These are phyloP conservation scores for Eucalyptus leucophloia DNA, from an alignment of 345 rosid genomes.

Conservation along the genomic window DNA sequence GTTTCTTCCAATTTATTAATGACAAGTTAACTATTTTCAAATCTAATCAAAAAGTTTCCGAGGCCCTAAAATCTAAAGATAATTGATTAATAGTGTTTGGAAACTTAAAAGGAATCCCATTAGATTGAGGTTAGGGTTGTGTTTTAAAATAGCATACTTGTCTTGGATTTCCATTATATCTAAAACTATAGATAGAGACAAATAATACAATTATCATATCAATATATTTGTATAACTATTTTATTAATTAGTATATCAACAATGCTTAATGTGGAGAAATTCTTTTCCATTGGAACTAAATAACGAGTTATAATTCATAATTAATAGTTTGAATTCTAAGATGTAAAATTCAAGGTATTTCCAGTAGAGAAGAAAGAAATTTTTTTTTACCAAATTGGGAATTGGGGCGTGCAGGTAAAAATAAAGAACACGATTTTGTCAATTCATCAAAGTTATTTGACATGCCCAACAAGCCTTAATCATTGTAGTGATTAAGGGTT, in stretches of 20 bases:
- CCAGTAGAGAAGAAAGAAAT: too few relatives aligned
- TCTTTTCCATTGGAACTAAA: not conserved
- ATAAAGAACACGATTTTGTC: too few relatives aligned
- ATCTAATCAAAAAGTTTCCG: not conserved
- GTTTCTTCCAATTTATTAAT: not conserved
- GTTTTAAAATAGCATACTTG: not conserved
- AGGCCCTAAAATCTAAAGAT: not conserved
- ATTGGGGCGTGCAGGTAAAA: rapidly evolving
- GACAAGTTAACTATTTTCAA: not conserved
- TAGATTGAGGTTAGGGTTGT: not conserved
- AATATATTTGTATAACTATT: not conserved
- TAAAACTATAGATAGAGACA: too few relatives aligned
- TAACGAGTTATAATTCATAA: not conserved
- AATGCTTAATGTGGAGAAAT: not conserved
- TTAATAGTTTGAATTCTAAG: too few relatives aligned
- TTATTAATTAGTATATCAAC: not conserved
- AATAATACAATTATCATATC: not conserved
- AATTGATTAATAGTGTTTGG: not conserved
- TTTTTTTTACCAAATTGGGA: too few relatives aligned
- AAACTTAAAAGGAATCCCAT: not conserved
- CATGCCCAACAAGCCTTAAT: rapidly evolving
- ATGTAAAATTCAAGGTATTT: too few relatives aligned
- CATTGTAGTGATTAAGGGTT: too few relatives aligned
- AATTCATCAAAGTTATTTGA: too few relatives aligned
- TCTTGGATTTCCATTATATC: not conserved